These are phyloP conservation scores for Monosporozyma aquatica DNA, from an alignment of 805 yeast species.

Conservation along the genomic window DNA sequence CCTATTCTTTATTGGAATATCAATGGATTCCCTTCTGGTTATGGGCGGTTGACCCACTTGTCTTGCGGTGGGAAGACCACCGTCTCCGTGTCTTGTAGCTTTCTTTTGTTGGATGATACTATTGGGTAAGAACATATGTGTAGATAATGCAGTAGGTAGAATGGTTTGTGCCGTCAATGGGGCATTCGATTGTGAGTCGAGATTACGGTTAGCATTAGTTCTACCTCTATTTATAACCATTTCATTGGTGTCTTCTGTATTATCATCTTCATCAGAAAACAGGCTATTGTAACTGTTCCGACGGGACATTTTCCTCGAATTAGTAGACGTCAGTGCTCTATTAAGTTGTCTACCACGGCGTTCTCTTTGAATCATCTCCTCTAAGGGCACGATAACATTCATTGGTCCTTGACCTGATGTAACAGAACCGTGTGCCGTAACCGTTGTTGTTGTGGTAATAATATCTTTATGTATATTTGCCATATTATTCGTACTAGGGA, in stretches of 20 bases:
- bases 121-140: constrained; percentile 54
- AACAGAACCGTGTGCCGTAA: constrained; percentile 26
- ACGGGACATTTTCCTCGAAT: background rate
- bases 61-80: background rate
- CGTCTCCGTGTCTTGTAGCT: constrained; percentile 13
- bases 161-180: constrained; percentile 52
- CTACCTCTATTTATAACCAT: background rate
- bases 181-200: constrained; percentile 37
- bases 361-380: constrained; percentile 5
- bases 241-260: background rate
- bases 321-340: background rate
- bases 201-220: background rate
- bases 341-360: constrained; percentile 4
- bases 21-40: constrained; percentile 25
- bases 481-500: background rate
- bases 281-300: constrained; percentile 1
- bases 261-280: constrained; percentile 1
- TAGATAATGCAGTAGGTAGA: constrained; percentile 50
- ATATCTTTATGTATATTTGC: background rate
- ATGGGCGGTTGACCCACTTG: background rate
- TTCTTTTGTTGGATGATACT: constrained; percentile 24
- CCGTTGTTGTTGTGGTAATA: constrained; percentile 1
- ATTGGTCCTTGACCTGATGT: constrained; percentile 16
- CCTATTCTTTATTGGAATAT: constrained; percentile 26
- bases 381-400: constrained; percentile 1